A percentile compares a stretch with the other conserved stretches of the same genome.
These are phyloP conservation scores for Claviceps maximensis DNA, from an alignment of 2,329 filamentous ascomycete species.

Conservation along the genomic window DNA sequence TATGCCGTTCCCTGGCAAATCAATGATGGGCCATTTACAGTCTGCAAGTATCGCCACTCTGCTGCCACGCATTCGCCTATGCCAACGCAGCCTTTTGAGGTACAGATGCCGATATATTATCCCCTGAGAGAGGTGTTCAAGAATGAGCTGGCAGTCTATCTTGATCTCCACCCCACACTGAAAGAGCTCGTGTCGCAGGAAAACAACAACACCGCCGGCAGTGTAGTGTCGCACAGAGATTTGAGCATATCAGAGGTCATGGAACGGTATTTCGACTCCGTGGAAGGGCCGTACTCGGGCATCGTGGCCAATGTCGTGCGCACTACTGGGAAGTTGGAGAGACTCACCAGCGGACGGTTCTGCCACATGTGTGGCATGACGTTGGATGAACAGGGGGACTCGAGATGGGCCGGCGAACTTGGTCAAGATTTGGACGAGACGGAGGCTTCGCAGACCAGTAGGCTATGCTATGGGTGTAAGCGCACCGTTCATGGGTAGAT, in stretches of 20 bases:
- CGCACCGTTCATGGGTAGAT: constrained; percentile 44
- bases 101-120: constrained; percentile 47
- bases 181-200: constrained; percentile 30
- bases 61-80: constrained; percentile 11
- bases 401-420: constrained; percentile 48
- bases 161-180: constrained; percentile 40
- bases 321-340: constrained; percentile 69
- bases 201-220: constrained; percentile 14
- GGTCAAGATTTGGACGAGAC: constrained; percentile 26
- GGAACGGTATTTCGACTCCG: constrained; percentile 67
- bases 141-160: constrained; percentile 62
- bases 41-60: constrained; percentile 16
- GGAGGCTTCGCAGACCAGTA: constrained; percentile 14
- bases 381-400: constrained; percentile 49
- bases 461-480: constrained; percentile 62
- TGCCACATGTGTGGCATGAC: constrained; percentile 61
- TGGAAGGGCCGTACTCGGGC: constrained; percentile 75
- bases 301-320: constrained; percentile 93
- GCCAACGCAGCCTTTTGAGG: constrained; percentile 9
- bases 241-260: constrained; percentile 87
- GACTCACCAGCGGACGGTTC: constrained; percentile 24
- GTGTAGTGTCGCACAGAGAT: constrained; percentile 54
- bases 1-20: constrained; percentile 72
- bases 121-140: constrained; percentile 76
- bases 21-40: constrained; percentile 50